A percentile compares a stretch with the other conserved stretches of the same genome.
Evolutionary conservation across 768 basidiomycete genomes (phyloP).

Genomic region (Gymnopilus junonius): DNA sequence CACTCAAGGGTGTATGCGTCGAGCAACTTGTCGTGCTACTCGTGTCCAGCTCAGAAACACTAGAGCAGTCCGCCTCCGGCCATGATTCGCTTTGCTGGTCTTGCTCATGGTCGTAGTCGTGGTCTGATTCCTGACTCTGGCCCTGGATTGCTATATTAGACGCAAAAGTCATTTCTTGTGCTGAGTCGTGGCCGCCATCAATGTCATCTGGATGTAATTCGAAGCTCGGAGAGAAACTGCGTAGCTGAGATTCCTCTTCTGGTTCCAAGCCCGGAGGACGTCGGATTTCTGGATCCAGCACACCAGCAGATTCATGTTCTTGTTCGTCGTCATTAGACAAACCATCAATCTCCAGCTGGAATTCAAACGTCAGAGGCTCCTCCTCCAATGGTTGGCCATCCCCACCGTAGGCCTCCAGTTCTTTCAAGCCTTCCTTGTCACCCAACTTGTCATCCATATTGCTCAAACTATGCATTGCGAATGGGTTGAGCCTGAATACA

Average conservation of each 20-base stretch:
- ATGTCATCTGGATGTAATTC: slow-evolving; percentile 32
- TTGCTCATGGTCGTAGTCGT: slow-evolving; percentile 6
- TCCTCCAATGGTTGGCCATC: slow-evolving; percentile 64
- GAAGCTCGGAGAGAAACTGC: slow-evolving; percentile 44
- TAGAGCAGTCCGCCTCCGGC: slow-evolving; percentile 15
- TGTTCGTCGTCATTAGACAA: slow-evolving; percentile 15
- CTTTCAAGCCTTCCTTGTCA: slow-evolving; percentile 18
- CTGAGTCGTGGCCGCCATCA: neutral
- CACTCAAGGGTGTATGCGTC: slow-evolving; percentile 18
- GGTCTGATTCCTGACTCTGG: neutral
- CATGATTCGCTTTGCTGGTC: slow-evolving; percentile 19
- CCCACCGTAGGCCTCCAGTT: slow-evolving; percentile 49
- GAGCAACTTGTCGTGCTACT: slow-evolving; percentile 20
- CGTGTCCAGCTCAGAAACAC: slow-evolving; percentile 16
- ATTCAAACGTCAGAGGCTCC: slow-evolving; percentile 67
- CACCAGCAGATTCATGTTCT: neutral
- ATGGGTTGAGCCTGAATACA: slow-evolving; percentile 77
- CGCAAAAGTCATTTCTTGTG: neutral
- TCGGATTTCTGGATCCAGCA: neutral
- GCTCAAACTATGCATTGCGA: slow-evolving; percentile 60
- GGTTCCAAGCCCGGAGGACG: slow-evolving; percentile 1
- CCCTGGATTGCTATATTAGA: neutral
- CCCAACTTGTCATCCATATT: slow-evolving; percentile 8
- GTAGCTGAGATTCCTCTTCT: slow-evolving; percentile 21
- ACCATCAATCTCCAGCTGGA: slow-evolving; percentile 53